Conservation (phyloP, 1,139 yeast species). For the Scheffersomyces illinoinensis region DNA sequence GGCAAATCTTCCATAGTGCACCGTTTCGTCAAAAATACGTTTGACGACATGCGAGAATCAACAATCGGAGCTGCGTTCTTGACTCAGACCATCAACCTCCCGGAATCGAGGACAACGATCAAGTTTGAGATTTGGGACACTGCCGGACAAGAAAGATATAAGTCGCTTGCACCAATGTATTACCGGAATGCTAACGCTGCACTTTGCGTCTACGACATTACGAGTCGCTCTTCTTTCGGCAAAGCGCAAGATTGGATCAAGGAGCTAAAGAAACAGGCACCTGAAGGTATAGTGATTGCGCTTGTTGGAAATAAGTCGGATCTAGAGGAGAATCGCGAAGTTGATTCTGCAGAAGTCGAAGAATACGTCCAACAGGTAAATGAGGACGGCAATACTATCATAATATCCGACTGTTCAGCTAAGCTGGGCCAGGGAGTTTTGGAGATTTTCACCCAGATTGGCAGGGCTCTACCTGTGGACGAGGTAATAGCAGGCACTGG, state of each 20-base stretch:
- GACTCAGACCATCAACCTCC: conserved; percentile 67
- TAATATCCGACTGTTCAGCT: conserved; percentile 47
- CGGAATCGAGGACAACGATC: conserved; percentile 18
- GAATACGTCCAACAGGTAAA: conserved; percentile 35
- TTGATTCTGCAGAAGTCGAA: conserved; percentile 34
- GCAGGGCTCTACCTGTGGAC: conserved; percentile 47
- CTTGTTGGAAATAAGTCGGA: conserved; percentile 56
- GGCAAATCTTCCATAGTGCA: conserved; percentile 51
- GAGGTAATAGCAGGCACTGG: conserved; percentile 31
- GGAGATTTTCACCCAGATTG: conserved; percentile 43
- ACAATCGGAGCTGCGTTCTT: conserved; percentile 97
- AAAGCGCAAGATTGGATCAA: conserved; percentile 97
- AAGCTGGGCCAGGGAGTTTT: conserved; percentile 49
- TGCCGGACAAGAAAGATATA: conserved; percentile 53
- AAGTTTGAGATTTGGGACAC: conserved; percentile 54
- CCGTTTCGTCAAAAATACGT: conserved; percentile 64
- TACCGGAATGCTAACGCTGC: conserved; percentile 49
- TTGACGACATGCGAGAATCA: conserved; percentile 91
- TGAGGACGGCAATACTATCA: conserved; percentile 26
- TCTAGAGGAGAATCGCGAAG: conserved; percentile 55
- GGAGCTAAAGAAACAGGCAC: conserved; percentile 90
- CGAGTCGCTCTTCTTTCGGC: conserved; percentile 60
- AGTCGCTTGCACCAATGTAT: conserved; percentile 52
- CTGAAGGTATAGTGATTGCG: conserved; percentile 64
- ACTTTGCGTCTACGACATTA: conserved; percentile 29